Base-by-base conservation (phyloP, 1,139 yeast species). In the Neolecta irregularis region DNA sequence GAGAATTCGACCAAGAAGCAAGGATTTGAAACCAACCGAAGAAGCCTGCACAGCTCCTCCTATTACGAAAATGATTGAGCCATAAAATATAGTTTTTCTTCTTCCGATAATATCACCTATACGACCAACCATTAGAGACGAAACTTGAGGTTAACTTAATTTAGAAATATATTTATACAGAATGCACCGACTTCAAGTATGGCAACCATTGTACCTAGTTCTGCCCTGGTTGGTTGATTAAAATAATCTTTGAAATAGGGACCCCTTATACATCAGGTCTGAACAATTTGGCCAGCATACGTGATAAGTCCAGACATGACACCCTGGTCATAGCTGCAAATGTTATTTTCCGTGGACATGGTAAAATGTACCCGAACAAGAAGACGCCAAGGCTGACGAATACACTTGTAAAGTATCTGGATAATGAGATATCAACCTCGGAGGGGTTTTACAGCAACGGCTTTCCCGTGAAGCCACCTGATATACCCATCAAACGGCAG, bases 371-470 rank as follows among this genome's bases (percentile, higher is more conserved):
- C 28, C 93, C 94, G 52, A 80, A 81, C 23, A 81, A 61, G 39
- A 81, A 74, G 9, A 81, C 93, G 37, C 92, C 91, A 5, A 79
- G 60, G 23, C 85, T 73, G 15, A 80, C 92, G 54, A 80, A 80
- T 7, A 76, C 72, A 1, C 85, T 71, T 2, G 92, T 79, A 56
- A 79, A 76, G 53, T 79, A 80, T n/a, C n/a, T n/a, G n/a, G n/a
- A n/a, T n/a, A n/a, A n/a, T n/a, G n/a, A n/a, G n/a, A n/a, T n/a
- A n/a, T n/a, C n/a, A n/a, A n/a, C n/a, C n/a, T n/a, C n/a, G n/a
- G n/a, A n/a, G n/a, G n/a, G n/a, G n/a, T n/a, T n/a, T n/a, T n/a
- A n/a, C n/a, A n/a, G n/a, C n/a, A n/a, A n/a, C n/a, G n/a, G n/a
- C n/a, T n/a, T n/a, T n/a, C n/a, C n/a, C n/a, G n/a, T n/a, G n/a